Percentiles rank a stretch among this genome's conserved stretches.
phyloP scores from a whole-genome alignment of 2,329 filamentous ascomycete genomes.

The Aureobasidium vineae region DNA sequence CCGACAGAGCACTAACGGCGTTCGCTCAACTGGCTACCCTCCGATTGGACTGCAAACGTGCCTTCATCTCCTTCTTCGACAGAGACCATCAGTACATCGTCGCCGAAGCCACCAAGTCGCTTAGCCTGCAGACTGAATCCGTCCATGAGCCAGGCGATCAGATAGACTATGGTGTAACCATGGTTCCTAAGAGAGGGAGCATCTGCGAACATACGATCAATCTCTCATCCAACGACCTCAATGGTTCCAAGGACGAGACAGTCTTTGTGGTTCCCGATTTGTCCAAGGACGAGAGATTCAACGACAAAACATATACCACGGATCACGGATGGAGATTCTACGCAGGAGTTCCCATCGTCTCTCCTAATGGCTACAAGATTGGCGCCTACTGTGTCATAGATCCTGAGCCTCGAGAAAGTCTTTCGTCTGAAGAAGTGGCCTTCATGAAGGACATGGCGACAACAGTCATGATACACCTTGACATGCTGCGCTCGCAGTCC shows the following conservation, averaged over 20 bases:
- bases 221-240: not conserved
- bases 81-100: slow-evolving; percentile 52
- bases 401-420: slow-evolving; percentile 30
- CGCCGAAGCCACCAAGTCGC: slow-evolving; percentile 52
- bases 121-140: slow-evolving; percentile 41
- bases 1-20: slow-evolving; percentile 45
- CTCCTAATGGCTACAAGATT: slow-evolving; percentile 38
- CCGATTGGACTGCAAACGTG: slow-evolving; percentile 49
- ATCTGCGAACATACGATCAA: slow-evolving; percentile 37
- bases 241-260: slow-evolving; percentile 30
- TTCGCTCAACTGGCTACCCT: slow-evolving; percentile 54
- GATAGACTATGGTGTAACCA: slow-evolving; percentile 36
- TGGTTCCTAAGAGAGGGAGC: slow-evolving; percentile 34
- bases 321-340: slow-evolving; percentile 37
- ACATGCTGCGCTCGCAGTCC: slow-evolving; percentile 38
- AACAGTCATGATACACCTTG: slow-evolving; percentile 37
- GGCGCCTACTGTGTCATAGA: slow-evolving; percentile 38
- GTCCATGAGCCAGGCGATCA: slow-evolving; percentile 32
- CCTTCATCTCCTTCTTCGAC: slow-evolving; percentile 56
- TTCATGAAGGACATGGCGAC: slow-evolving; percentile 37
- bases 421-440: slow-evolving; percentile 29
- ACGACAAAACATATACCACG: slow-evolving; percentile 34
- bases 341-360: slow-evolving; percentile 38
- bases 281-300: slow-evolving; percentile 38
- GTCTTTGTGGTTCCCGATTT: slow-evolving; percentile 31